Evolutionary conservation across 23 red algal genomes (phyloP), one percentile per base, ranked within the genome.

Genomic region (Gracilaria gracilis): DNA sequence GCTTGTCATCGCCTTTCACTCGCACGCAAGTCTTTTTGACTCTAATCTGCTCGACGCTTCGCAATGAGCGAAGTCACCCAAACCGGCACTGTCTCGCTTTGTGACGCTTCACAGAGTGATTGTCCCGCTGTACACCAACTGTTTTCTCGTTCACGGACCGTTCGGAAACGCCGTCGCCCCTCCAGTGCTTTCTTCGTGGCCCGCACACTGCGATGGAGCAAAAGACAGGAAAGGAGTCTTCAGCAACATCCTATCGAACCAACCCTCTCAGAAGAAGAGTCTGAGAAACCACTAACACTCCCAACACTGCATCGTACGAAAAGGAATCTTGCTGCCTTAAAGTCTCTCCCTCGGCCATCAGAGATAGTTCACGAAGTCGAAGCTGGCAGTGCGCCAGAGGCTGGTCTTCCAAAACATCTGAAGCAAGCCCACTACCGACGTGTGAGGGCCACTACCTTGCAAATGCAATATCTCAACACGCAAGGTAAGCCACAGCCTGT

Each of bases 401-500:
- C 74, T 50, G 87, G 87, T 31, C 39, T 90, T n/a, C 6, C 31
- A 7, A 13, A 28, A 33, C 49, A 81, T 6, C 37, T 33, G 13
- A 61, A 59, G 11, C n/a, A 80, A 46, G 71, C 70, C 5, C 57
- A 90, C 74, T 33, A 75, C 31, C 87, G 87, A 54, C 19, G 74
- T 12, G 62, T 90, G 24, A 67, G 46, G 13, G 71, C 87, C 19
- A 90, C 74, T 20, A 57, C 39, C 6, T 51, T 90, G n/a, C 32
- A 34, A n/a, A 80, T 90, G 42, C 74, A 90, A 48, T 70, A 81
- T 61, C 76, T 81, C 51, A 71, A 24, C 38, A 16, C 70, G 9
- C n/a, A 81, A 12, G 87, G 87, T 67, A 79, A 66, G 14, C 74
- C 67, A n/a, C 32, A 44, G 2, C 73, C 87, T 27, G 76, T 90